A percentile compares a stretch with the other conserved stretches of the same genome.
These are phyloP conservation scores for Tausonia pullulans DNA, from an alignment of 1,284 basidiomycete species.

Conservation along the genomic window DNA sequence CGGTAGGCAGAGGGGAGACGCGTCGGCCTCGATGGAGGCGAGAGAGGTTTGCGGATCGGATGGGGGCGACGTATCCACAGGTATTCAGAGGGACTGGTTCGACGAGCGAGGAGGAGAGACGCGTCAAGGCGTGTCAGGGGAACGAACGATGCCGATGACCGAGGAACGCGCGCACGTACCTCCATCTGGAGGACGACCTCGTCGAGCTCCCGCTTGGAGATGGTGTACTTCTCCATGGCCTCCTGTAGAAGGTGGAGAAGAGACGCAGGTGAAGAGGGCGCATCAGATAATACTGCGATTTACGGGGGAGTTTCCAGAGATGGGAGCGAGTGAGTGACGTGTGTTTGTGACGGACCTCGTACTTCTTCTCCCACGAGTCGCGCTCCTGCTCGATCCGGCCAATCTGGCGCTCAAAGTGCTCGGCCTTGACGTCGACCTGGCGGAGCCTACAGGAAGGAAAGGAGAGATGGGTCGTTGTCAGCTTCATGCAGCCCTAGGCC, in stretches of 20 bases:
- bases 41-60: too few species aligned
- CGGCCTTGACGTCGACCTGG: slow-evolving; percentile 96
- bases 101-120: background rate
- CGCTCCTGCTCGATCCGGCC: slow-evolving; percentile 80
- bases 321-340: background rate
- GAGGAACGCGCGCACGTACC: slow-evolving; percentile 33
- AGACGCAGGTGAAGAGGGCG: slow-evolving; percentile 3
- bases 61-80: background rate
- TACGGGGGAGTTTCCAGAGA: background rate
- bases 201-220: slow-evolving; percentile 74
- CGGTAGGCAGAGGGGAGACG: too few species aligned
- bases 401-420: slow-evolving; percentile 94
- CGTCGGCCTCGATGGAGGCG: too few species aligned
- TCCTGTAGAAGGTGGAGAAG: slow-evolving; percentile 45
- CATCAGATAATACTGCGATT: background rate
- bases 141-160: background rate
- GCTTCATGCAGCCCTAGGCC: too few species aligned
- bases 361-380: slow-evolving; percentile 89
- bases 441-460: slow-evolving; percentile 52
- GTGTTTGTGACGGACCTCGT: slow-evolving; percentile 49
- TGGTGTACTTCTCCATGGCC: slow-evolving; percentile 57
- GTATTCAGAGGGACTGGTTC: slow-evolving; percentile 6
- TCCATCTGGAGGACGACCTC: slow-evolving; percentile 76
- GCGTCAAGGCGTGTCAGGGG: background rate
- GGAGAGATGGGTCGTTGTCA: background rate